phyloP scores from a whole-genome alignment of 345 rosid genomes.

The Hibiscus syriacus region DNA sequence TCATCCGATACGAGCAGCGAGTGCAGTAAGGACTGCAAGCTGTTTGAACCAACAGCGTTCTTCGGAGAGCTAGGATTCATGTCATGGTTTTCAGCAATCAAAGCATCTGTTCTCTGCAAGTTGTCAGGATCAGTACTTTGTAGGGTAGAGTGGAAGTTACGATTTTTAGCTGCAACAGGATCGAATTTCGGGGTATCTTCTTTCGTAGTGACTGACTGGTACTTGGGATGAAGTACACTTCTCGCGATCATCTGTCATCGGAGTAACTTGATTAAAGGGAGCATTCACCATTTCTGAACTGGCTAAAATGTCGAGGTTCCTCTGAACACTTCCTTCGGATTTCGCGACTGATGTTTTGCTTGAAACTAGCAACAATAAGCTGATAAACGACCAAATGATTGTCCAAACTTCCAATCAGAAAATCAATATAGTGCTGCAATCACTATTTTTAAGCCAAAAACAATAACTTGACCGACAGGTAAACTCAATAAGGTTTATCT shows the following conservation, averaged over 20 bases:
- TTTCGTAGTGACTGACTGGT: neutral
- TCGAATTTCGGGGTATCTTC: neutral
- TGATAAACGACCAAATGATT: slow-evolving; percentile 18
- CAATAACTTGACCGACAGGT: neutral
- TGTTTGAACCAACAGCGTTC: neutral
- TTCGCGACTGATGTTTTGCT: slow-evolving; percentile 16
- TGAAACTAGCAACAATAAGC: slow-evolving; percentile 32
- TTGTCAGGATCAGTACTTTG: neutral
- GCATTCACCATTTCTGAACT: slow-evolving; percentile 4
- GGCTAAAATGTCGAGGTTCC: slow-evolving; percentile 7
- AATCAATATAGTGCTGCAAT: neutral
- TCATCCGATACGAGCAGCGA: neutral
- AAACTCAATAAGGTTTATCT: too few species aligned
- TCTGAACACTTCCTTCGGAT: slow-evolving; percentile 10
- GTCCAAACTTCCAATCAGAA: too few species aligned
- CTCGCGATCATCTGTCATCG: neutral
- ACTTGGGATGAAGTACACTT: slow-evolving; percentile 11
- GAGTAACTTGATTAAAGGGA: neutral
- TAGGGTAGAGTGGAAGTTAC: neutral
- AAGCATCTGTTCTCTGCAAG: slow-evolving; percentile 4
- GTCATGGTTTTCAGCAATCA: neutral
- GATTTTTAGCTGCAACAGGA: neutral
- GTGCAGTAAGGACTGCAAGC: neutral
- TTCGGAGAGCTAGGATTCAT: slow-evolving; percentile 2
- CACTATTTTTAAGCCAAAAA: slow-evolving; percentile 1